Percentiles rank a stretch among this genome's conserved stretches.
phyloP scores from a whole-genome alignment of 1,284 basidiomycete species.

The Trichosporon sp. region DNA sequence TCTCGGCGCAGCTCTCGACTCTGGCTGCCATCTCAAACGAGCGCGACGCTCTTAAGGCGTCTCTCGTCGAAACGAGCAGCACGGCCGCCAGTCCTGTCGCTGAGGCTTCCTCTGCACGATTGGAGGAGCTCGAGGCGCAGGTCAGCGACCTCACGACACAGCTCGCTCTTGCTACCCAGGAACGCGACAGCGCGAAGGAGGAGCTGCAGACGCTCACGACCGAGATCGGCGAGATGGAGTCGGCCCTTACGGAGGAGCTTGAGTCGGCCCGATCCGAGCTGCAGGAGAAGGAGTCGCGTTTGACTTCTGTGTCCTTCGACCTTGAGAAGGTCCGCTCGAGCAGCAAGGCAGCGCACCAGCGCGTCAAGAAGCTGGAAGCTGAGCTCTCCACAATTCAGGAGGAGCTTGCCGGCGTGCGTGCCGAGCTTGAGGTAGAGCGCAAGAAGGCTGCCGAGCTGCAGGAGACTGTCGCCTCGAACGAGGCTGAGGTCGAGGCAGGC shows the following conservation, averaged over 20 bases:
- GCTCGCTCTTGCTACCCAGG: slow-evolving; percentile 8
- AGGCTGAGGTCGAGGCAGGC: slow-evolving; percentile 9
- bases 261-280: slow-evolving; percentile 33
- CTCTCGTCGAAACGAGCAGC: not conserved
- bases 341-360: slow-evolving; percentile 14
- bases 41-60: slow-evolving; percentile 20
- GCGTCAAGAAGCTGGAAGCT: slow-evolving; percentile 33
- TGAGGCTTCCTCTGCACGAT: not conserved
- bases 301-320: not conserved
- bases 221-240: slow-evolving; percentile 29
- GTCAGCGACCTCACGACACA: not conserved
- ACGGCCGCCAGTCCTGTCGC: not conserved
- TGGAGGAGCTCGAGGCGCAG: slow-evolving; percentile 20
- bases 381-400: slow-evolving; percentile 34
- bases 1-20: slow-evolving; percentile 5
- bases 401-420: slow-evolving; percentile 29
- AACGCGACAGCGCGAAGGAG: not conserved
- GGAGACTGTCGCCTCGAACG: not conserved
- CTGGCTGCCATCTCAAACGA: slow-evolving; percentile 13
- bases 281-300: slow-evolving; percentile 19
- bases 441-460: not conserved
- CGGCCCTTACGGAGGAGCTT: slow-evolving; percentile 23
- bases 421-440: slow-evolving; percentile 1
- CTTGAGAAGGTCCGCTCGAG: slow-evolving; percentile 7
- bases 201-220: slow-evolving; percentile 19